Percentiles rank a stretch among this genome's conserved stretches.
Evolutionary conservation across 2,329 filamentous ascomycete species (phyloP).

Genomic region (Paramyrothecium roridum): DNA sequence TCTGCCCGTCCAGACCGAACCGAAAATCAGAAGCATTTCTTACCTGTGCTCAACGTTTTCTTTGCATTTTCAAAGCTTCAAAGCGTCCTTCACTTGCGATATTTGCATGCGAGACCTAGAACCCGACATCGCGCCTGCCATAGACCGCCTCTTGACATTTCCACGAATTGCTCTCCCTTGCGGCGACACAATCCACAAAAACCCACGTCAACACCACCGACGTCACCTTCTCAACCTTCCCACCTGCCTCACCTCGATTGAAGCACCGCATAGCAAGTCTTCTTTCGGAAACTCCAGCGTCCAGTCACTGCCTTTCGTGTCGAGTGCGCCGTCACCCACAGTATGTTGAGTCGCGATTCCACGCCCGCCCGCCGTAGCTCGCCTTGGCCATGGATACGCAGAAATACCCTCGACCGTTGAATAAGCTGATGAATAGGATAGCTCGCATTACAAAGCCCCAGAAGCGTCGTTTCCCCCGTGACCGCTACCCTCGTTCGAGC

Average conservation of each 20-base stretch:
- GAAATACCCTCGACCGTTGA: conserved; percentile 17
- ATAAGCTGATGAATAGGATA: conserved; percentile 27
- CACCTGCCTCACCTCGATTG: background rate
- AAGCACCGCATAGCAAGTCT: too few species aligned
- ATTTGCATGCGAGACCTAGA: too few species aligned
- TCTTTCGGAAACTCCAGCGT: background rate
- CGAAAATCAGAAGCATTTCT: background rate
- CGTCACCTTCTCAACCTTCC: background rate
- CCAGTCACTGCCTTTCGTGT: background rate
- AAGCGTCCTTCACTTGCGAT: background rate
- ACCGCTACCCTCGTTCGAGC: conserved; percentile 17
- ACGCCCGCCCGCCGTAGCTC: background rate
- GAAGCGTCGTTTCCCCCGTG: conserved; percentile 5
- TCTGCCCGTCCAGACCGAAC: background rate
- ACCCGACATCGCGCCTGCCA: background rate
- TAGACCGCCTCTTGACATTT: background rate
- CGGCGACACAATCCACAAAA: background rate
- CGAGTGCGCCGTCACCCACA: background rate
- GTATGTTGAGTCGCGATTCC: background rate
- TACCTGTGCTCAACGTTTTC: background rate
- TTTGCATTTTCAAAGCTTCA: background rate
- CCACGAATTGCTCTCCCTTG: background rate
- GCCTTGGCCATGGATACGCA: conserved; percentile 17
- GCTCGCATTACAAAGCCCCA: conserved; percentile 15
- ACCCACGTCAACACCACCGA: background rate